These are phyloP conservation scores for Exophiala xenobiotica DNA, from an alignment of 2,329 filamentous ascomycete genomes.

Conservation along the genomic window DNA sequence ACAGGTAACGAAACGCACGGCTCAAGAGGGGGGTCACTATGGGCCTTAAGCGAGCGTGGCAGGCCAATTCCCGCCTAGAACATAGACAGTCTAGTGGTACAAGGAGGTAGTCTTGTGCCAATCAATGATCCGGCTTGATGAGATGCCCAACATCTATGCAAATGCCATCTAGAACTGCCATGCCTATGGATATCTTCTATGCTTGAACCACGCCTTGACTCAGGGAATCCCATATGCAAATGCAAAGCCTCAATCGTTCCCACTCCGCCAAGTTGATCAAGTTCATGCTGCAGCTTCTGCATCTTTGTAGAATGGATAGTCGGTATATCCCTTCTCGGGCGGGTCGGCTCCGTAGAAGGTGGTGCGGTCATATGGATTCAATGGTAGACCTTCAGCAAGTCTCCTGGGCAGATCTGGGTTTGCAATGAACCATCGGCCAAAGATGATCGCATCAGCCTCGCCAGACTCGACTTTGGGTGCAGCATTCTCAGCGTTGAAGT, in stretches of 20 bases:
- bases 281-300: constrained; percentile 1
- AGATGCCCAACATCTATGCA: no score
- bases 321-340: constrained; percentile 23
- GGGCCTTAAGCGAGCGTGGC: neutral
- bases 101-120: no score
- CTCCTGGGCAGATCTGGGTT: constrained; percentile 51
- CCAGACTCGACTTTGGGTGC: constrained; percentile 51
- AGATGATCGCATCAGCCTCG: constrained; percentile 49
- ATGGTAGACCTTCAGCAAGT: constrained; percentile 38
- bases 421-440: constrained; percentile 50
- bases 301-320: constrained; percentile 34
- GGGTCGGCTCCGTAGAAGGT: constrained; percentile 24
- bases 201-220: neutral
- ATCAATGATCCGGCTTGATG: no score
- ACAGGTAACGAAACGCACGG: no score
- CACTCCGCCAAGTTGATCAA: neutral
- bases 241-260: neutral
- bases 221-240: neutral
- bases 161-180: no score
- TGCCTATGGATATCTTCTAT: neutral
- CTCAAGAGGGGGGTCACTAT: neutral
- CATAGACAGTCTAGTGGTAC: neutral
- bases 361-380: constrained; percentile 14
- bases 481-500: constrained; percentile 53
- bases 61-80: neutral